phyloP scores from a whole-genome alignment of 2,329 filamentous ascomycete genomes.

The Sclerotinia sclerotiorum region DNA sequence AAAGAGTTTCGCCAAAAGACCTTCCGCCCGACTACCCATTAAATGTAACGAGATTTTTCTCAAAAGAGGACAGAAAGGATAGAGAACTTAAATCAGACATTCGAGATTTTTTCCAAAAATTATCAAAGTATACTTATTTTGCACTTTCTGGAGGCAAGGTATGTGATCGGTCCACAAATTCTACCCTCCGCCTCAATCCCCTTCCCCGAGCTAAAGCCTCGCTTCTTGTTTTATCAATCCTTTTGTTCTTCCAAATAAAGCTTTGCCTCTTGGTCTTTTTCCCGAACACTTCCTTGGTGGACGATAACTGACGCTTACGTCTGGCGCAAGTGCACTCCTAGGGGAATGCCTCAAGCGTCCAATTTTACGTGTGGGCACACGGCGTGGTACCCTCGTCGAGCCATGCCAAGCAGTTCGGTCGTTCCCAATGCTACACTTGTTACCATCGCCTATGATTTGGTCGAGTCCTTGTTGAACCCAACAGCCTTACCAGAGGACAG shows the following conservation, averaged over 20 bases:
- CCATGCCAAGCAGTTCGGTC: neutral
- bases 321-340: neutral
- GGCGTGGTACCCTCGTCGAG: neutral
- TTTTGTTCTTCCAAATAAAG: neutral
- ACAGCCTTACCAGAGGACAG: conserved; percentile 9
- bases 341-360: neutral
- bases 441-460: conserved; percentile 2
- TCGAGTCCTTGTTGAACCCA: conserved; percentile 13
- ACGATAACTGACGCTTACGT: neutral
- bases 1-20: neutral
- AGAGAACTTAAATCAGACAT: neutral
- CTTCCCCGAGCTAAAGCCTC: neutral
- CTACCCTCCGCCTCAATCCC: neutral
- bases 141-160: neutral
- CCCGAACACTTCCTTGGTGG: neutral
- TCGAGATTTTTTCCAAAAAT: neutral
- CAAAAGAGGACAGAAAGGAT: neutral
- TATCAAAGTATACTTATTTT: neutral
- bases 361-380: neutral
- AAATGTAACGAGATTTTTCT: neutral
- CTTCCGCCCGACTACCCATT: neutral
- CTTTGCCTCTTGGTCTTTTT: neutral
- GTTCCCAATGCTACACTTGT: neutral
- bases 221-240: neutral
- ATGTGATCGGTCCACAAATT: neutral